Conservation (phyloP, 768 basidiomycete genomes). For the Psilocybe tampanensis region DNA sequence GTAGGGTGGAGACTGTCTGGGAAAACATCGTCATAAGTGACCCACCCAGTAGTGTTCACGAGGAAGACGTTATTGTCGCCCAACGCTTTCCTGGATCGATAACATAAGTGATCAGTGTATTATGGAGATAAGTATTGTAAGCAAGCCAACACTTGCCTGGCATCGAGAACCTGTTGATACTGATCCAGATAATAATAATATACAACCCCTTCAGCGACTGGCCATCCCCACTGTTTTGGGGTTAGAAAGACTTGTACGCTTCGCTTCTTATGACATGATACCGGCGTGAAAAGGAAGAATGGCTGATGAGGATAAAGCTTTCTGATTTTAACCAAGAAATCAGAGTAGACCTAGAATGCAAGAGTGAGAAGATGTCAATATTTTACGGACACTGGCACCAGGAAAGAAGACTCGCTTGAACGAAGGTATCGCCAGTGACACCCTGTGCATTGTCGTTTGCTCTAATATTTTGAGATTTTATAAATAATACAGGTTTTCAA, state of each 20-base stretch:
- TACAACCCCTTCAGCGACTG: conserved; percentile 44
- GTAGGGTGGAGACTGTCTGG: conserved; percentile 52
- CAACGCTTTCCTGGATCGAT: conserved; percentile 22
- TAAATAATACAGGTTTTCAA: not conserved
- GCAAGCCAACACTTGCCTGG: conserved; percentile 15
- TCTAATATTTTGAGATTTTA: conserved; percentile 23
- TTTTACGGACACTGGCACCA: not conserved
- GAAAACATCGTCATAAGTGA: conserved; percentile 51
- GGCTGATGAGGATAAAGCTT: conserved; percentile 46
- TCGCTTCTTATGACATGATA: not conserved
- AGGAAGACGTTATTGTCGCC: conserved; percentile 53
- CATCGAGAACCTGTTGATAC: conserved; percentile 46
- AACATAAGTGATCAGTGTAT: not conserved
- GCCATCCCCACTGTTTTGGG: conserved; percentile 65
- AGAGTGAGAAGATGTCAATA: not conserved
- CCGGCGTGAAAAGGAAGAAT: conserved; percentile 55
- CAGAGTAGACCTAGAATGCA: conserved; percentile 42
- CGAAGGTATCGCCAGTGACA: conserved; percentile 43
- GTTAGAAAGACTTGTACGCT: too few species aligned
- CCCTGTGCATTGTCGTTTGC: conserved; percentile 59
- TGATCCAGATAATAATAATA: conserved; percentile 48
- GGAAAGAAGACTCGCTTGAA: conserved; percentile 30
- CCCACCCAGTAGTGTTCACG: conserved; percentile 60
- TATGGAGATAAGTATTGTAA: not conserved
- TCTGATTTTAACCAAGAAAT: conserved; percentile 47